Base-by-base conservation (phyloP, 192 early-diverging fungal species). In the Oehlia diaphana region DNA sequence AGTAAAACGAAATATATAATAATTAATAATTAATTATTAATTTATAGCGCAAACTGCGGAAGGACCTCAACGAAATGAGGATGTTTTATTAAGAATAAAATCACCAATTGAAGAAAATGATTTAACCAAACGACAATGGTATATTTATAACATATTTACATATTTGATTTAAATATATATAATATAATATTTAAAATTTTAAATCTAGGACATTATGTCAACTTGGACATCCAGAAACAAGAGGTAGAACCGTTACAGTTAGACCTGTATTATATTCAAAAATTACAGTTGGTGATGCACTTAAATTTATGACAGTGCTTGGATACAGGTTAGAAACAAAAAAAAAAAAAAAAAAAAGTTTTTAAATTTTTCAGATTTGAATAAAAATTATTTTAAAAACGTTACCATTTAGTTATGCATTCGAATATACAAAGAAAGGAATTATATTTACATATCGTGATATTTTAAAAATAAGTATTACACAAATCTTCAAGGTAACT, bases 11-110 rank as follows among this genome's bases (percentile, higher is more conserved):
- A 28, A 39, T 4, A 26, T 23, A 47, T 7, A 9, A 21, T 70
- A 49, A 42, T 33, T 23, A 81, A 26, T 26, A 62, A 69, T 64
- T 47, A 28, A 61, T 47, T 47, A 47, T 47, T 47, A 35, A 2
- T 72, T 33, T 14, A 81, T 84, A 88, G 90, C 89, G 23, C 88
- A 92, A 77, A 94, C 93, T 42, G 89, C 91, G 0, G 80, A 87
- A 53, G 94, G 94, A 68, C 92, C 92, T 63, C 81, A 84, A 37
- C 85, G 94, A 50, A 91, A 93, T 72, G 92, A 94, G 49, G 94
- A 96, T 86, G 87, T 92, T 49, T 82, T 91, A 31, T 83, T 95
- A 47, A 85, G 92, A 53, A 82, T 95, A 63, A 81, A 84, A 39
- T 87, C 88, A 76, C 86, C 53, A 81, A 86, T 83, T 84, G 84